Percentiles rank a stretch among this genome's conserved stretches.
Conservation (phyloP, 169 alveolate genomes). For the Plasmodium gonderi region DNA sequence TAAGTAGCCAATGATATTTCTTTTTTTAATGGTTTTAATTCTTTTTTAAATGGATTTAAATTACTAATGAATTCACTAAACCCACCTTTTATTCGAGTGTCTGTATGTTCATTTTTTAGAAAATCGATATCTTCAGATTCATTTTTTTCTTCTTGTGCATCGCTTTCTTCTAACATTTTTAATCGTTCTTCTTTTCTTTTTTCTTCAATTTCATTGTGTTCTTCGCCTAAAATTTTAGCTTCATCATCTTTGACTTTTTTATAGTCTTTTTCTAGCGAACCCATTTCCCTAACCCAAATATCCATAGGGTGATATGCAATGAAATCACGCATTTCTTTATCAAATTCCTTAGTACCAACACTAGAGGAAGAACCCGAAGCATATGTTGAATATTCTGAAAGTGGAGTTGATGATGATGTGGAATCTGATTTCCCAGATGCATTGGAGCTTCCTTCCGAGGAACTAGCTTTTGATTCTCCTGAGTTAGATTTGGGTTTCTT, state of each 20-base stretch:
- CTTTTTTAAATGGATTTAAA: conserved; percentile 24
- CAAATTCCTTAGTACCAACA: neutral
- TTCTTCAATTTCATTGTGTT: neutral
- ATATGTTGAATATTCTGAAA: neutral
- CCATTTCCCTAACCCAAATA: neutral
- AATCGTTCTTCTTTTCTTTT: conserved; percentile 4
- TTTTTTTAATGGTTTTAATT: conserved; percentile 3
- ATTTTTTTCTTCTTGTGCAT: neutral
- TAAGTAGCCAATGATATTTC: neutral
- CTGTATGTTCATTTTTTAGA: neutral
- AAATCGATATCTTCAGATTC: neutral
- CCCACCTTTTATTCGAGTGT: neutral
- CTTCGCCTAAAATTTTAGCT: neutral
- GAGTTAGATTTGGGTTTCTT: neutral
- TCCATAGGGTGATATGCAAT: neutral
- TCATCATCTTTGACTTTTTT: conserved; percentile 6
- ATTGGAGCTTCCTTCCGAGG: neutral
- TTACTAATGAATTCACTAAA: conserved; percentile 6
- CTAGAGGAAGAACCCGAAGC: neutral
- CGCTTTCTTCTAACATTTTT: neutral
- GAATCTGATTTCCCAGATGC: neutral
- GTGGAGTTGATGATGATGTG: neutral
- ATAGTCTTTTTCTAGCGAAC: neutral
- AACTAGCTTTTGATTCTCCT: neutral
- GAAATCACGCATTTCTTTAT: neutral